Base-by-base conservation (phyloP, 2,329 filamentous ascomycete species). In the Alternaria angustiovoidea region DNA sequence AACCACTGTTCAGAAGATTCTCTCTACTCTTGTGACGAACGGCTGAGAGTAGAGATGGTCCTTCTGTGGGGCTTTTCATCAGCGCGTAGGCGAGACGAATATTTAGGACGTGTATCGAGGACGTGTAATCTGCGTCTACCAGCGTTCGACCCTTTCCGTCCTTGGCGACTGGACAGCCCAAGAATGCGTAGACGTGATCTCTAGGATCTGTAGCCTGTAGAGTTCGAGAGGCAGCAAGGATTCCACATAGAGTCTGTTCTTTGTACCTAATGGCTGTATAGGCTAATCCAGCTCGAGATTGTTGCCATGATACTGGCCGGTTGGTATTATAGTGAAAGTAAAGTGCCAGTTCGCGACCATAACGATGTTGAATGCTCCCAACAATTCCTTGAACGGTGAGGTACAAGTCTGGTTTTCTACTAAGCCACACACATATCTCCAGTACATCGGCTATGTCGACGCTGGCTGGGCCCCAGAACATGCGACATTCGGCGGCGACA, bases 1-100 rank as follows among this genome's bases (percentile, higher is more conserved):
- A 30, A 5, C 3, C 2, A 12, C 0, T 3, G 2, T 8, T 0
- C n/a, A 20, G 2, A 20, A 30, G n/a, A 4, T 1, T 16, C 0
- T 20, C 9, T 20, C 26, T 20, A 8, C n/a, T 18, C 3, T 7
- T 0, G n/a, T 30, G 43, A 20, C 0, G 0, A 2, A 20, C 44
- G 5, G n/a, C 9, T 11, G 44, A 32, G 18, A 47, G 28, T 12
- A 3, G n/a, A n/a, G n/a, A 32, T 0, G 44, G n/a, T 2, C 11
- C 44, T 16, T 47, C 44, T 8, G 9, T n/a, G 12, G 11, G 1
- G 1, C 12, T 2, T 1, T 9, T 8, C 11, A 47, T 14, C 0
- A 32, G n/a, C 7, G 6, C 11, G 7, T 1, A 2, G 7, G 44
- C n/a, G n/a, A 47, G n/a, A 9, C 28, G 44, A 32, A 32, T 2